Evolutionary conservation across 305 asterid species (phyloP), one percentile per base, ranked within the genome.

Genomic region (Fraxinus nigra): DNA sequence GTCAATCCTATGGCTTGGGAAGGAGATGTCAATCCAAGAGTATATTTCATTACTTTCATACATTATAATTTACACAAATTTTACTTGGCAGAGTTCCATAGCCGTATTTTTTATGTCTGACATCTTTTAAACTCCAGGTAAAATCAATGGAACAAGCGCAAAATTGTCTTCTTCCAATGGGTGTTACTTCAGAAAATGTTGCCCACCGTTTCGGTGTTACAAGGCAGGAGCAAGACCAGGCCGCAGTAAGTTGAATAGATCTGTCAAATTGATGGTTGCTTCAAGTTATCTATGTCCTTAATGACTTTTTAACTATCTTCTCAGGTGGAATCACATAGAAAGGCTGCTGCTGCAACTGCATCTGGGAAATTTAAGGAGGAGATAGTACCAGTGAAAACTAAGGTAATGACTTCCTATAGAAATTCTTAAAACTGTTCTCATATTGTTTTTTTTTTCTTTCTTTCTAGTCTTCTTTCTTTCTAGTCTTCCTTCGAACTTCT

Each of bases 131-230:
- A 61, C 78, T 79, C 73, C 93, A 96, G 98, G 98, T 90, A 40
- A 90, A 88, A 84, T 78, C 91, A 37, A 89, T 94, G 90, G 95
- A 89, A 63, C 94, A 92, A 82, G 98, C 98, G 6, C 99, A 93
- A 83, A 89, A 94, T 84, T 96, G 99, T 87, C 98, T 96, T 88
- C 94, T 96, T 85, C 99, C 99, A n/a, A 96, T 96, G 99, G 99
- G 99, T 38, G 72, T 96, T 80, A 96, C 98, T 63, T 96, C 99
- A 26, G 99, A 96, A 89, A 96, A 96, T 85, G 99, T 96, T 6
- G 97, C 98, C 33, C 90, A 90, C 35, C 97, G 98, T 70, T 96
- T 96, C 83, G 94, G 94, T 22, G 95, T 96, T 84, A 89, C 97
- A 59, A 93, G 99, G 90, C 88, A 88, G 89, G 97, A 94, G 86